These are phyloP conservation scores for Xylaria sp. DNA, from an alignment of 2,329 filamentous ascomycete genomes.

Conservation along the genomic window DNA sequence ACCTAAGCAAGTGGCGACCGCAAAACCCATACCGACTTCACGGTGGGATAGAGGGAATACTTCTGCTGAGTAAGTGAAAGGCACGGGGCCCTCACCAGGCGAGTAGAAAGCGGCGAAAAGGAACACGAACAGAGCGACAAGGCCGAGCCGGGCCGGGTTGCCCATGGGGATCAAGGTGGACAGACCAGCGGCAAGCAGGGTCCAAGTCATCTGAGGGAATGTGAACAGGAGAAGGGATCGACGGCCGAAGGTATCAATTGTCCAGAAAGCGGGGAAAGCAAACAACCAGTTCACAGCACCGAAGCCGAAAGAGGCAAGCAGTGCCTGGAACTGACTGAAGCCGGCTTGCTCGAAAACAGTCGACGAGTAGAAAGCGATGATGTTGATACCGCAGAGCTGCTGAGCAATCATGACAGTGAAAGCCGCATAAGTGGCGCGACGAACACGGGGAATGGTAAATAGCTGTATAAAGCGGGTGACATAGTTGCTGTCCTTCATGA, in stretches of 20 bases:
- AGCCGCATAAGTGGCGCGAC: constrained; percentile 78
- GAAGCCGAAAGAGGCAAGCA: constrained; percentile 72
- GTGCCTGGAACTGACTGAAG: constrained; percentile 63
- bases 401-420: constrained; percentile 83
- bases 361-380: constrained; percentile 80
- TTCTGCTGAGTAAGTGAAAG: constrained; percentile 75
- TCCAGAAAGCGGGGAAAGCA: constrained; percentile 71
- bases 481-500: constrained; percentile 65
- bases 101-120: constrained; percentile 71
- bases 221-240: constrained; percentile 71
- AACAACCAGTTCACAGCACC: constrained; percentile 73
- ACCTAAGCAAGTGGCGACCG: constrained; percentile 72
- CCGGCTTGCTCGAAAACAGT: constrained; percentile 70
- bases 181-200: constrained; percentile 70
- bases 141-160: constrained; percentile 48
- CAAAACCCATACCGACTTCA: constrained; percentile 76
- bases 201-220: constrained; percentile 75
- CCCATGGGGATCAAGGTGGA: constrained; percentile 60
- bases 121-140: constrained; percentile 69
- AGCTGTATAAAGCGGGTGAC: constrained; percentile 70
- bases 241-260: constrained; percentile 74
- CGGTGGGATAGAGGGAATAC: constrained; percentile 76
- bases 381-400: constrained; percentile 77
- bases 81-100: constrained; percentile 73
- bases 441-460: constrained; percentile 75